Evolutionary conservation across 2,329 filamentous ascomycete species (phyloP).

Genomic region (Aspergillus sp.): DNA sequence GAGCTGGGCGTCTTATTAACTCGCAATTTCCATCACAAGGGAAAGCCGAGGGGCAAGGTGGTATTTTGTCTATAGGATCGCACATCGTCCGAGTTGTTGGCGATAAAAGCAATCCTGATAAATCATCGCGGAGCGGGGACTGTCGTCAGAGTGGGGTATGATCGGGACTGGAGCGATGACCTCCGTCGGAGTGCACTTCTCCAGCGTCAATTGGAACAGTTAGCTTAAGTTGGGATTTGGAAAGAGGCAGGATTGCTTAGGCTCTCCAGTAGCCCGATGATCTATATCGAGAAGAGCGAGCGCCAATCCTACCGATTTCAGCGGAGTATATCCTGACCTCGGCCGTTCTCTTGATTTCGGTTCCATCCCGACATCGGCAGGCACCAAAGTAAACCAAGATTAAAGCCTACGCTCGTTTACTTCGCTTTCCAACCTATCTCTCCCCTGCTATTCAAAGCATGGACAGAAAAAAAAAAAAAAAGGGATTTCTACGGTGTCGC

Average conservation of each 20-base stretch:
- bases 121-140: conserved; percentile 22
- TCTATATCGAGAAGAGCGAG: background rate
- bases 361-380: background rate
- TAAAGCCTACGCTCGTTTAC: background rate
- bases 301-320: background rate
- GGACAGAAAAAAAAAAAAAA: too few species aligned
- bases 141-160: conserved; percentile 27
- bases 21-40: background rate
- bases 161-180: conserved; percentile 7
- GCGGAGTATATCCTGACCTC: background rate
- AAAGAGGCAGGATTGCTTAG: background rate
- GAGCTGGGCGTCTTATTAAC: background rate
- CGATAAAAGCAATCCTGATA: conserved; percentile 20
- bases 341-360: background rate
- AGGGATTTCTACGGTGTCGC: background rate
- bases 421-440: background rate
- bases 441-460: background rate
- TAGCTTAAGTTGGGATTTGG: background rate
- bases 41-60: background rate
- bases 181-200: conserved; percentile 9
- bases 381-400: background rate
- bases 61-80: background rate
- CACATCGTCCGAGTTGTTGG: background rate
- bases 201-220: background rate
- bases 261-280: background rate